Percentiles rank a stretch among this genome's conserved stretches.
phyloP scores from a whole-genome alignment of 148 eudicot species.

The Vaccinium darrowii region DNA sequence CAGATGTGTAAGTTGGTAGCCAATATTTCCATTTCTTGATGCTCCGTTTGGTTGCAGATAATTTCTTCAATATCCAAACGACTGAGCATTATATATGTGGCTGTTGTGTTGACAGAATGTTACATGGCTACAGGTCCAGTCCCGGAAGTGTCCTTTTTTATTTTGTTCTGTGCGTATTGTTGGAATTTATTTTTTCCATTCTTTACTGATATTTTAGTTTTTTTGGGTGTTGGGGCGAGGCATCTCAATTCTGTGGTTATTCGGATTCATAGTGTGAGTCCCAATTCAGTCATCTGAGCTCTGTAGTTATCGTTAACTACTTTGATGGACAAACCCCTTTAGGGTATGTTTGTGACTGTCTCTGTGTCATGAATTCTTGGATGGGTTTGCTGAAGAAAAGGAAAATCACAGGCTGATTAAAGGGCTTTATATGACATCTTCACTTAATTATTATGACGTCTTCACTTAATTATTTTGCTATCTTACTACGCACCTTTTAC shows the following conservation, averaged over 20 bases:
- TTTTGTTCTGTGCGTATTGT: background rate
- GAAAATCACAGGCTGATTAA: background rate
- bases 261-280: background rate
- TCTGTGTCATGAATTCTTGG: background rate
- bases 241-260: background rate
- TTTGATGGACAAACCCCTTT: background rate
- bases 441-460: background rate
- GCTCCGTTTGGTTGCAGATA: background rate
- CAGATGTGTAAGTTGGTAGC: conserved; percentile 65
- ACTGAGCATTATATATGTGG: background rate
- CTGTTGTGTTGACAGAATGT: background rate
- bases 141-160: background rate
- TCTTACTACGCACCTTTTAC: background rate
- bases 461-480: background rate
- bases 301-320: background rate
- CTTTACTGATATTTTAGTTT: too few relatives aligned
- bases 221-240: too few relatives aligned
- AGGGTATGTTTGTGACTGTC: background rate
- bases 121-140: background rate
- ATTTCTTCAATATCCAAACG: background rate
- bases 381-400: background rate
- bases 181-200: background rate
- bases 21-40: background rate
- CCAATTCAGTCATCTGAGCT: background rate
- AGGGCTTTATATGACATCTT: background rate